A percentile compares a stretch with the other conserved stretches of the same genome.
Evolutionary conservation across 441 rosid genomes (phyloP).

Genomic region (Aquilaria agallochum): DNA sequence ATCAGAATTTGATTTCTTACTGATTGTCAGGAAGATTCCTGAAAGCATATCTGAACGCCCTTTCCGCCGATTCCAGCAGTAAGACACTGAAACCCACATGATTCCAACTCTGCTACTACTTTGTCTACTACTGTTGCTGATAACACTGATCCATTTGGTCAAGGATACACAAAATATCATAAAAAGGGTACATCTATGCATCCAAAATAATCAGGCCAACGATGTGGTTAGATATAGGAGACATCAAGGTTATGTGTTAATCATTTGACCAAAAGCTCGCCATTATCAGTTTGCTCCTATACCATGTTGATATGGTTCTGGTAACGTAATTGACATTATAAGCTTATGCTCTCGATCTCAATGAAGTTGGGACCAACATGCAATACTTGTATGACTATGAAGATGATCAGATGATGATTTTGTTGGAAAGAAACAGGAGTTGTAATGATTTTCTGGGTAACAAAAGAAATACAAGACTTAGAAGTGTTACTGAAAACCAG

Average conservation of each 20-base stretch:
- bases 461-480: not conserved
- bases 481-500: not conserved
- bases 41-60: conserved; percentile 59
- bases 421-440: too few relatives aligned
- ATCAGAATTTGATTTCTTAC: not conserved
- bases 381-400: too few relatives aligned
- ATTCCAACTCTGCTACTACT: conserved; percentile 62
- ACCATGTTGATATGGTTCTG: too few relatives aligned
- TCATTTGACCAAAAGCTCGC: too few relatives aligned
- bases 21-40: conserved; percentile 24
- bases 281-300: too few relatives aligned
- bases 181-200: not conserved
- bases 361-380: too few relatives aligned
- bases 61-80: conserved; percentile 66
- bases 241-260: too few relatives aligned
- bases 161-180: conserved; percentile 25
- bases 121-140: conserved; percentile 52
- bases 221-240: not conserved
- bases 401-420: too few relatives aligned
- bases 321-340: too few relatives aligned
- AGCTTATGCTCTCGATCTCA: too few relatives aligned
- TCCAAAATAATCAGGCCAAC: not conserved
- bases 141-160: conserved; percentile 42
- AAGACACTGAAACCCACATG: conserved; percentile 81
- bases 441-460: too few relatives aligned